phyloP scores from a whole-genome alignment of 2,329 filamentous ascomycete species.

The Neofusicoccum laricinum region DNA sequence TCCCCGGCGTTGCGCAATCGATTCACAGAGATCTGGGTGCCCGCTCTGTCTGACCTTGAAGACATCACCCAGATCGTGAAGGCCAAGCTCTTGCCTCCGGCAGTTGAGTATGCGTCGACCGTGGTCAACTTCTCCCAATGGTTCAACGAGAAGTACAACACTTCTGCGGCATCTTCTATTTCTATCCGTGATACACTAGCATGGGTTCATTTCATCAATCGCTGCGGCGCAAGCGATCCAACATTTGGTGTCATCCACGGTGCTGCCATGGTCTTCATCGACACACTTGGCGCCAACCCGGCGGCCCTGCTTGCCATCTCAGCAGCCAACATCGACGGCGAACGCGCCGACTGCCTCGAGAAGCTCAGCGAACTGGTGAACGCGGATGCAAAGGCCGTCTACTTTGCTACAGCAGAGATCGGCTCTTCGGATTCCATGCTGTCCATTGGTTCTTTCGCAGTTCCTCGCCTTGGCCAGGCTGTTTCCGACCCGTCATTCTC shows the following conservation, averaged over 20 bases:
- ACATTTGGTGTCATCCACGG: constrained; percentile 69
- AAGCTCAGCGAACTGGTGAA: constrained; percentile 68
- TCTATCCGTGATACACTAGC: constrained; percentile 90
- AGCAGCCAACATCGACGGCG: constrained; percentile 64
- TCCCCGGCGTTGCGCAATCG: constrained; percentile 93
- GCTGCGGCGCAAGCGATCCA: constrained; percentile 49
- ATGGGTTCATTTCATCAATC: constrained; percentile 92
- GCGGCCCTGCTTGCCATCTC: constrained; percentile 78
- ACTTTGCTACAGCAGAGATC: constrained; percentile 62
- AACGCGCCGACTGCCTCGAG: constrained; percentile 69
- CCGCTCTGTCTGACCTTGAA: constrained; percentile 75
- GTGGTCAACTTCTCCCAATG: constrained; percentile 89
- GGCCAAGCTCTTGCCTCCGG: constrained; percentile 63
- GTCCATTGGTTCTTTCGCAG: constrained; percentile 70
- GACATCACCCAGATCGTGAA: constrained; percentile 86
- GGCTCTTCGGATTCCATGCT: constrained; percentile 53
- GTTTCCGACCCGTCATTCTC: constrained; percentile 63
- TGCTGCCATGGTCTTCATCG: constrained; percentile 91
- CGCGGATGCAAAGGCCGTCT: constrained; percentile 62
- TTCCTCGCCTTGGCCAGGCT: constrained; percentile 53
- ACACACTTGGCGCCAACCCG: constrained; percentile 92
- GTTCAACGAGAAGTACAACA: constrained; percentile 80
- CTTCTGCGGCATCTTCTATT: constrained; percentile 71
- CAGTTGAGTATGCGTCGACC: constrained; percentile 58
- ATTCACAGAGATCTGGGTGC: constrained; percentile 99